Percentiles rank a stretch among this genome's conserved stretches.
Evolutionary conservation across 768 basidiomycete genomes (phyloP).

Genomic region (Lyophyllum shimeji): DNA sequence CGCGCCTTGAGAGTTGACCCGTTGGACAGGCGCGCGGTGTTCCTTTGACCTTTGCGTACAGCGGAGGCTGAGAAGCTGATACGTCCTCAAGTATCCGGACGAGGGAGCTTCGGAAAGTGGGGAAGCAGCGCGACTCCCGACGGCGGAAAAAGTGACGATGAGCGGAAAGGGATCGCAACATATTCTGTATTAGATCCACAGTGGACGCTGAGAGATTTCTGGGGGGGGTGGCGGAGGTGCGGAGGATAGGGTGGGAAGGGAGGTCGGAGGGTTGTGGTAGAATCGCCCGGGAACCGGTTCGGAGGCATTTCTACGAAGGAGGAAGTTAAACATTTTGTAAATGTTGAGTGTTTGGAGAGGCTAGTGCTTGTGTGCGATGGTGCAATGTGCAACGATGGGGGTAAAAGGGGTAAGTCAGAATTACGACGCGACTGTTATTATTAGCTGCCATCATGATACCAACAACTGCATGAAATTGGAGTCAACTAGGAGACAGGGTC

Average conservation of each 20-base stretch:
- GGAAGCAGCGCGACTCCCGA: no score
- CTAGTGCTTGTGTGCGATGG: not conserved
- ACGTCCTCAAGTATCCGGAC: no score
- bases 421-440: not conserved
- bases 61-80: no score
- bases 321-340: not conserved
- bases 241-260: conserved; percentile 2
- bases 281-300: not conserved
- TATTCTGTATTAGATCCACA: no score
- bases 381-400: not conserved
- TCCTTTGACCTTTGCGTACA: not conserved
- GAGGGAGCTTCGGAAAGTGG: no score
- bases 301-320: not conserved
- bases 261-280: not conserved
- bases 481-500: not conserved
- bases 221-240: not conserved
- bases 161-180: no score
- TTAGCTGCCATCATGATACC: not conserved
- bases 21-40: not conserved
- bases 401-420: not conserved
- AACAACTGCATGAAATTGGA: not conserved
- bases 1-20: not conserved
- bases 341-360: not conserved
- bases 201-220: not conserved
- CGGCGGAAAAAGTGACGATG: no score